Evolutionary conservation across 768 basidiomycete genomes (phyloP), one percentile per base, ranked within the genome.

Genomic region (Naganishia randhawae): DNA sequence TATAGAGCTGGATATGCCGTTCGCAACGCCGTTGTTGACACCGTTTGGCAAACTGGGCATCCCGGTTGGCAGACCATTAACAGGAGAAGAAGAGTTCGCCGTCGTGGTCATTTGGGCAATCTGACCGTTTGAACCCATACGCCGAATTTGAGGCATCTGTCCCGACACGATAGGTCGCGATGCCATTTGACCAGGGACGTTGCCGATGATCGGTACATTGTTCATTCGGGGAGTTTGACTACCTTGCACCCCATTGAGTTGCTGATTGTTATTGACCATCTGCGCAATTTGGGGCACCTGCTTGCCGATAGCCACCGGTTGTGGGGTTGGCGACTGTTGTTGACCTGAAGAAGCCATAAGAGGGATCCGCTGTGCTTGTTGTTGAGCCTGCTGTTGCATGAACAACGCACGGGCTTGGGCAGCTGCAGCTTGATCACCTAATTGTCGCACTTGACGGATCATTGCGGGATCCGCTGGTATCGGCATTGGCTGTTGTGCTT

Each of bases 371-470:
- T 51, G 68, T 35, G 63, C 39, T 64, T 65, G 66, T 14, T 66
- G 55, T 48, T 65, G 66, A 22, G 65, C 63, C 48, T 57, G 55
- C 37, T 69, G 71, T 64, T 71, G 70, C 63, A 50, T 66, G 48
- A 41, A 61, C 22, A 61, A 25, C 10, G 57, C 57, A 6, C 57
- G 57, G 16, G 37, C 41, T 42, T 67, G 66, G 4, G 45, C 66
- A n/a, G 53, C 53, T 9, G 54, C 66, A 32, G 53, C 53, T 51
- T 63, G 70, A 54, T 61, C 71, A 32, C 42, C 51, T 22, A 70
- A 42, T 50, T 71, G 70, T 22, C 55, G 66, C 11, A 55, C 66
- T 50, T 67, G 53, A 8, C 66, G 66, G 31, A 55, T 54, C 48
- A 55, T 54, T 19, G 53, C 53, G 53, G 53, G 55, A 51, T 55